Base-by-base conservation (phyloP, 805 yeast species). In the Wickerhamiella hasegawae region DNA sequence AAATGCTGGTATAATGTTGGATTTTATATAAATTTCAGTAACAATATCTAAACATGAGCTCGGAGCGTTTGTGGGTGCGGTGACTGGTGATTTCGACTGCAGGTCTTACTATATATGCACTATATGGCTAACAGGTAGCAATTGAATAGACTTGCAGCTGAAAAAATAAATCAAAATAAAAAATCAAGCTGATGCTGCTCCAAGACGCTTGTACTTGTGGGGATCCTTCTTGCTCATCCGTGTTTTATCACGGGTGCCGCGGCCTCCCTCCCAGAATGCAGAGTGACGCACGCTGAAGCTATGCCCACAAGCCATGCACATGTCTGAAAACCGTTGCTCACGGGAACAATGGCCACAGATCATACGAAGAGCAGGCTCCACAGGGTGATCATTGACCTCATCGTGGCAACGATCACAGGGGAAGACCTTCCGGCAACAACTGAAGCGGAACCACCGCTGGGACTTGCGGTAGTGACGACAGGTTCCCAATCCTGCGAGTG, bases 231-330 rank as follows among this genome's bases (percentile, higher is more conserved):
- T 42, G 38, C 60, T 55, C 64, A 61, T 58, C 32, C 43, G 47
- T 18, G 44, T 43, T 18, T 47, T 49, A 36, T 61, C 63, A n/a
- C 66, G 52, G 12, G 62, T 59, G 2, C 66, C 66, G 28, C 45
- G 48, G 0, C 66, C 66, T 17, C 66, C 66, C 40, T 61, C 66
- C 66, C 66, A 61, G 45, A 61, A 62, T 14, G 59, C 54, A 2
- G 64, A 45, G 21, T 38, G 48, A 18, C 54, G 44, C 8, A 45
- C 38, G 11, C 54, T 48, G 34, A 56, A 62, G 27, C 53, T 48
- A 33, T 59, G 60, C 9, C 51, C 47, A 38, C 66, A 61, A 40
- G 43, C 54, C 4, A 39, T 40, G 39, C 65, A 60, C 12, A 48
- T 48, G n/a, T 47, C 50, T 31, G 40, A 31, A 35, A 58, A 57